Evolutionary conservation across 176 grass and related monocot genomes (phyloP), one percentile per base, ranked within the genome.

Genomic region (Aegilops tauschii): DNA sequence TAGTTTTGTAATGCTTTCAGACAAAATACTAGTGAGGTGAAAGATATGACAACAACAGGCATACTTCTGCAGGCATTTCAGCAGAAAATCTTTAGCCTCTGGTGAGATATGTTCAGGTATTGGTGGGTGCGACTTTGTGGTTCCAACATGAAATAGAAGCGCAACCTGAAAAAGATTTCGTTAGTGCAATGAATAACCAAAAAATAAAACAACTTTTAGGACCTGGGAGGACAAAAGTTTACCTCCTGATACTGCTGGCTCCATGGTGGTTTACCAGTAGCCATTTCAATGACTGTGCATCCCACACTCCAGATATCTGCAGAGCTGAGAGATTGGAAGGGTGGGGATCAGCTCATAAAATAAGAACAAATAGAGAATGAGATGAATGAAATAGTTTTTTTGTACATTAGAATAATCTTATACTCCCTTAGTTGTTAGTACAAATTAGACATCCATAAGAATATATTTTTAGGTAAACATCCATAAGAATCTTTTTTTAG

Each of bases 281-380:
- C 97, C 97, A 99, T 99, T 87, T 99, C 97, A 91, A 99, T 99
- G 68, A 99, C 94, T 65, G 94, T 99, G 80, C 97, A 99, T 54
- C 97, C 97, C 80, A 99, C 97, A 87, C 97, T 99, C 97, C 97
- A 99, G 80, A 99, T 99, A 73, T 99, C 97, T 42, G 94, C 97
- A 47, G 97, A 99, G 83, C 97, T 99, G 86, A 89, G 61, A 88
- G 4, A 70, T 77, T 87, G 29, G 68, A 89, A 69, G 40, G 30
- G 35, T 25, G 82, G 71, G 66, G 42, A 67, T 64, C 21, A 61
- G 17, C 29, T 71, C 1, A 70, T 63, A 31, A 86, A 82, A 84
- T 61, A 88, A 88, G 47, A 76, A 52, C 73, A 76, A 87, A 86
- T 27, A 83, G 50, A 21, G 23, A 32, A n/a, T 4, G 7, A 9